Conservation (phyloP, 352 stramenopile species). For the Plasmopara viticola region DNA sequence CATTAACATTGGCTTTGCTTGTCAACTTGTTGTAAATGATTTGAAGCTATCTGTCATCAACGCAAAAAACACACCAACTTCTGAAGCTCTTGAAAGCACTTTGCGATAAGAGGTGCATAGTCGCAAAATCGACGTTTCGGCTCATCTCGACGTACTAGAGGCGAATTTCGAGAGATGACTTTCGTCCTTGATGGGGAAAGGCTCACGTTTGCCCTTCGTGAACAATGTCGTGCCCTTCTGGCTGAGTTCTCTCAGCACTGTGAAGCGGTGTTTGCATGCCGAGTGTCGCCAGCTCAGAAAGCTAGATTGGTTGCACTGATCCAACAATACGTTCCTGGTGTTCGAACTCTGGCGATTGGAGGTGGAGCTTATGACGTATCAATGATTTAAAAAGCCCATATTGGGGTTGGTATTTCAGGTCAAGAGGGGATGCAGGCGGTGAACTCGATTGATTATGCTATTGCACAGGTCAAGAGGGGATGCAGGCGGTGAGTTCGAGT, state of each 20-base stretch:
- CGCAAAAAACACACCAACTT: slow-evolving; percentile 40
- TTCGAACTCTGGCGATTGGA: slow-evolving; percentile 84
- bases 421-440: slow-evolving; percentile 91
- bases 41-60: slow-evolving; percentile 75
- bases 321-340: slow-evolving; percentile 59
- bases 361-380: slow-evolving; percentile 94
- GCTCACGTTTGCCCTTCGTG: slow-evolving; percentile 46
- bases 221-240: slow-evolving; percentile 35
- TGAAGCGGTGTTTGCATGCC: slow-evolving; percentile 84
- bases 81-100: slow-evolving; percentile 42
- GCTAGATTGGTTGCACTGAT: slow-evolving; percentile 78
- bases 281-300: slow-evolving; percentile 84
- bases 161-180: slow-evolving; percentile 45
- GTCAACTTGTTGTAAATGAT: slow-evolving; percentile 78
- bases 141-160: slow-evolving; percentile 35
- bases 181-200: slow-evolving; percentile 79
- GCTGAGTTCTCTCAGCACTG: slow-evolving; percentile 72
- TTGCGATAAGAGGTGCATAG: slow-evolving; percentile 37
- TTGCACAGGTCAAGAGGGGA: slow-evolving; percentile 88
- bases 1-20: slow-evolving; percentile 92
- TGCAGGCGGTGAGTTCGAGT: slow-evolving; percentile 90
- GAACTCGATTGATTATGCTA: slow-evolving; percentile 91
- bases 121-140: slow-evolving; percentile 37
- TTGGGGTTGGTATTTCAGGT: slow-evolving; percentile 88
- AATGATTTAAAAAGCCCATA: slow-evolving; percentile 92